Evolutionary conservation across 2,329 filamentous ascomycete genomes (phyloP), one percentile per base, ranked within the genome.

Genomic region (Trichoderma atroviride): DNA sequence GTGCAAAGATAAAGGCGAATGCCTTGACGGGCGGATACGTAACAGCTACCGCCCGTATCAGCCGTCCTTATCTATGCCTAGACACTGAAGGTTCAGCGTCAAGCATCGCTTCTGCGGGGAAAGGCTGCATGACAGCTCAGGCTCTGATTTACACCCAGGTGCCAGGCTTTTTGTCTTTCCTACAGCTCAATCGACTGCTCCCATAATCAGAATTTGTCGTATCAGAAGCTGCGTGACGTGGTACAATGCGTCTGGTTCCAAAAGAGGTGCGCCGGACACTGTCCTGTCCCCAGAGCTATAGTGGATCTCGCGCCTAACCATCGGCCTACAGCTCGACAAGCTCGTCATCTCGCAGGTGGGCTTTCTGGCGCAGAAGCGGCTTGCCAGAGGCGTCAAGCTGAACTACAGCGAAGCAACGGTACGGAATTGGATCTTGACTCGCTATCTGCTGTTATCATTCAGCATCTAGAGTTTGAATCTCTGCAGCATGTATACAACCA

Each of bases 391-490:
- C 63, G 89, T 97, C 66, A 91, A 90, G 78, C 84, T 98, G 75
- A 98, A 98, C 78, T 93, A 97, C 82, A 86, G 91, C 37, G 95
- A 98, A 84, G 93, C 95, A 71, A 90, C 89, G 73, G 93, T 96
- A 81, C 76, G 80, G 72, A 47, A 24, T 19, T 16, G n/a, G 40
- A 19, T 29, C 22, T 4, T 52, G 5, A 4, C 7, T 52, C 22
- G n/a, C 16, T 29, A 5, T 5, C 19, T 52, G 22, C 22, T 13
- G 19, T 16, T 31, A 11, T 19, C 2, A 40, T 64, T 5, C 13
- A 43, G 24, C 57, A 22, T 4, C 24, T 13, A 22, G 14, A 33
- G 31, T 10, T 10, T 33, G 27, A 47, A 31, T 40, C 40, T 11
- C 7, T 29, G 24, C 22, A 43, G 22, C 52, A 9, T 59, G 4